Conservation (phyloP, 768 basidiomycete species). For the Lanmaoa rubissima region DNA sequence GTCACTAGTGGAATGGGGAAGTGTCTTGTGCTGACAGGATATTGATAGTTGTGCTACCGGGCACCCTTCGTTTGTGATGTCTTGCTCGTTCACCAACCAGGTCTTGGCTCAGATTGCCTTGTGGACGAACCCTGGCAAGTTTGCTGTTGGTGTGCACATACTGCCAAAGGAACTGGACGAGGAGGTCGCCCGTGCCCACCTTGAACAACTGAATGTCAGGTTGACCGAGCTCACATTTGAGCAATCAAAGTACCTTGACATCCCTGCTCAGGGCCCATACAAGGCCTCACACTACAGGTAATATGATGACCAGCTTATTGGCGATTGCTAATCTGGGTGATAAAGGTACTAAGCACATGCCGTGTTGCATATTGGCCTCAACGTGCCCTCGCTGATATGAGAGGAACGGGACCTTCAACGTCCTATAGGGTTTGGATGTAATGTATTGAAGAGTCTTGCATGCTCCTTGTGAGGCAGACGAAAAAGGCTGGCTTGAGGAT, state of each 20-base stretch:
- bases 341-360: constrained; percentile 30
- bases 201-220: constrained; percentile 90
- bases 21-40: constrained; percentile 6
- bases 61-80: constrained; percentile 99
- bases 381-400: constrained; percentile 67
- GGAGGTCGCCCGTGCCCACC: constrained; percentile 97
- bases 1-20: constrained; percentile 16
- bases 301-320: neutral
- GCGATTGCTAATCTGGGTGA: constrained; percentile 1
- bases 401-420: constrained; percentile 66
- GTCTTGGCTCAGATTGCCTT: constrained; percentile 97
- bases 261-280: constrained; percentile 80
- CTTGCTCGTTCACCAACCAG: constrained; percentile 99
- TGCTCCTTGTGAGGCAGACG: constrained; percentile 39
- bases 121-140: constrained; percentile 90
- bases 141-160: constrained; percentile 97
- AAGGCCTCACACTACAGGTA: constrained; percentile 71
- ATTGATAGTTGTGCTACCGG: constrained; percentile 83
- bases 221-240: constrained; percentile 69
- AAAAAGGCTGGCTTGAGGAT: constrained; percentile 12
- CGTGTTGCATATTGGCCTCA: constrained; percentile 59
- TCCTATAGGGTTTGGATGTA: constrained; percentile 46
- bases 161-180: constrained; percentile 98
- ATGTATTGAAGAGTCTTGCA: constrained; percentile 50
- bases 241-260: constrained; percentile 90